These are phyloP conservation scores for Elaeagnus macrophylla DNA, from an alignment of 306 rosid species.

Conservation along the genomic window DNA sequence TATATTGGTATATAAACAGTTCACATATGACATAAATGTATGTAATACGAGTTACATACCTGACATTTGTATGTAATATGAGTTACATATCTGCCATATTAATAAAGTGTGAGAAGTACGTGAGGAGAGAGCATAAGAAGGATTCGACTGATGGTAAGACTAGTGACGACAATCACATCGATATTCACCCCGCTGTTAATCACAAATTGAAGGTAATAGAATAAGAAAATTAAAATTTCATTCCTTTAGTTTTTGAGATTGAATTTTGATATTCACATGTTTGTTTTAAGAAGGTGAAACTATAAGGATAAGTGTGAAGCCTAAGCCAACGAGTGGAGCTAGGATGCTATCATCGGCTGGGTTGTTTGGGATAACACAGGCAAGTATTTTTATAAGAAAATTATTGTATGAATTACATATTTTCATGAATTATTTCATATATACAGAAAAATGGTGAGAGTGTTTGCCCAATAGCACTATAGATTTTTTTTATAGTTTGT, in stretches of 20 bases:
- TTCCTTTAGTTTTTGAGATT: neutral
- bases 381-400: too few relatives aligned
- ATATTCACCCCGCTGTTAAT: conserved; percentile 87
- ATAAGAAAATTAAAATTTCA: too few relatives aligned
- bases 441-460: too few relatives aligned
- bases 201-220: conserved; percentile 70
- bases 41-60: too few relatives aligned
- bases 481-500: too few relatives aligned
- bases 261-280: neutral
- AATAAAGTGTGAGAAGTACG: conserved; percentile 90
- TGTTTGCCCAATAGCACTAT: too few relatives aligned
- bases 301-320: conserved; percentile 84
- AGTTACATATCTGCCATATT: too few relatives aligned
- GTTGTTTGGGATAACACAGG: conserved; percentile 41
- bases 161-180: conserved; percentile 60
- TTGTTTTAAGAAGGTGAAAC: conserved; percentile 84
- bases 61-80: too few relatives aligned
- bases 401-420: too few relatives aligned
- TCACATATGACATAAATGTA: too few relatives aligned
- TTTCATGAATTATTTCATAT: too few relatives aligned
- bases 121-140: conserved; percentile 65
- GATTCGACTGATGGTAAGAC: conserved; percentile 37
- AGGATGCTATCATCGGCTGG: conserved; percentile 98
- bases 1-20: too few relatives aligned
- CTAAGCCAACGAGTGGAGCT: conserved; percentile 69